Evolutionary conservation across 2,329 filamentous ascomycete species (phyloP), one percentile per base, ranked within the genome.

Genomic region (Shiraia sp.): DNA sequence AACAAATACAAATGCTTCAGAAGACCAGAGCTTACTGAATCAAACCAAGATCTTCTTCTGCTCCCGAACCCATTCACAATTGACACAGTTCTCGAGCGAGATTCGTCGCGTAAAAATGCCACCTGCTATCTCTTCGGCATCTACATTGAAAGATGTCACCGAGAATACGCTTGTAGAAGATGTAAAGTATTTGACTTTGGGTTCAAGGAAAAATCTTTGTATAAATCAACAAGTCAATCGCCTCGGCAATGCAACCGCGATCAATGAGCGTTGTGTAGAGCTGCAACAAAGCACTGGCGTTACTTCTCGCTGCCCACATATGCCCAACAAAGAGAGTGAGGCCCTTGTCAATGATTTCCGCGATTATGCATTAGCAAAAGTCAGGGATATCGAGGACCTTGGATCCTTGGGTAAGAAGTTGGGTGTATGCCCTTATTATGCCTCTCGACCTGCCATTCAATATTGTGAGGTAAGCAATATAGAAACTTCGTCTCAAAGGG

Each of bases 371-470:
- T 74, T 97, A 25, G 90, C 93, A 1, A 90, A 82, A 0, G 80
- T 99, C 6, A 86, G 88, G 2, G 93, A 99, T 60, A 97, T 99
- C 40, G 93, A 99, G 66, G 93, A 99, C 57, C 76, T 97, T 27
- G 85, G 86, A 14, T 75, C 76, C 10, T 74, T 97, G 1, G 93
- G 93, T 3, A 88, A 85, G 57, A 81, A 85, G 35, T 75, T 96
- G 23, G 82, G 85, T 0, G 80, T 97, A 4, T 99, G 93, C 63
- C 92, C 93, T 0, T 99, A 99, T 67, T 99, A 99, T 69, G 91
- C 92, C n/a, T 92, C 92, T 0, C 80, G 93, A 34, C 80, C 87
- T 2, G 87, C 88, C 0, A 85, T 95, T n/a, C 83, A 85, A 13
- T 81, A 86, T 8, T 87, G 89, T 28, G 91, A 96, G 68, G 79